Evolutionary conservation across 345 rosid genomes (phyloP).

Genomic region (Excoecaria agallocha): DNA sequence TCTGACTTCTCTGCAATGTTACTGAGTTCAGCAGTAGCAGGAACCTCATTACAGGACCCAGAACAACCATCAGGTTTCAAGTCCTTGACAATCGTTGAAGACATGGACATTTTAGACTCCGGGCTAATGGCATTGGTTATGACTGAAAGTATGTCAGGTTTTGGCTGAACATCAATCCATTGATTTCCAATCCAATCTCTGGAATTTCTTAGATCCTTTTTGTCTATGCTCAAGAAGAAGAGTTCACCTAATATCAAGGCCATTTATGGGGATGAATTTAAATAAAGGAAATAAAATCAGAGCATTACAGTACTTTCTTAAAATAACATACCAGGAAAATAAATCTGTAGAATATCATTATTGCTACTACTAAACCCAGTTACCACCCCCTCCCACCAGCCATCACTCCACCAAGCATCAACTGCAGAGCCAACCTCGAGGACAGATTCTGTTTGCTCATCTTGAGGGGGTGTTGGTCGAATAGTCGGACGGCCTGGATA

Average conservation of each 20-base stretch:
- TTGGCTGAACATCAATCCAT: slow-evolving; percentile 71
- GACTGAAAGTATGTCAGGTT: slow-evolving; percentile 56
- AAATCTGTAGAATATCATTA: slow-evolving; percentile 52
- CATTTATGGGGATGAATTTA: slow-evolving; percentile 2
- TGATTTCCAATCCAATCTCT: slow-evolving; percentile 73
- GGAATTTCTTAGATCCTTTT: slow-evolving; percentile 64
- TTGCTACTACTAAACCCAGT: slow-evolving; percentile 34
- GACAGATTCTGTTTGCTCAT: slow-evolving; percentile 29
- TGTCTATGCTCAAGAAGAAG: slow-evolving; percentile 48
- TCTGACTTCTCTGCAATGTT: slow-evolving; percentile 42
- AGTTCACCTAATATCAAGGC: slow-evolving; percentile 60
- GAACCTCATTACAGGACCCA: slow-evolving; percentile 16
- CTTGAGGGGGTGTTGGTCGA: slow-evolving; percentile 60
- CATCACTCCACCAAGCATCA: slow-evolving; percentile 99
- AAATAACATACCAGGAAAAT: slow-evolving; percentile 63
- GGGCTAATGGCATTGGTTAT: slow-evolving; percentile 37
- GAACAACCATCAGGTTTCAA: slow-evolving; percentile 28
- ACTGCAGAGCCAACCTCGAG: slow-evolving; percentile 63
- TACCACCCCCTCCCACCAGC: slow-evolving; percentile 99
- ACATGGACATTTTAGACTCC: slow-evolving; percentile 47
- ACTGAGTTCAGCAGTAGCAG: slow-evolving; percentile 25
- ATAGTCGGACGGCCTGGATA: slow-evolving; percentile 60
- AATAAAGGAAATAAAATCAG: slow-evolving; percentile 6
- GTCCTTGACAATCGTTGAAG: slow-evolving; percentile 44
- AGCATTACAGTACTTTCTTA: not conserved